Base-by-base conservation (phyloP, 2,329 filamentous ascomycete genomes). In the Trichoderma sp. region DNA sequence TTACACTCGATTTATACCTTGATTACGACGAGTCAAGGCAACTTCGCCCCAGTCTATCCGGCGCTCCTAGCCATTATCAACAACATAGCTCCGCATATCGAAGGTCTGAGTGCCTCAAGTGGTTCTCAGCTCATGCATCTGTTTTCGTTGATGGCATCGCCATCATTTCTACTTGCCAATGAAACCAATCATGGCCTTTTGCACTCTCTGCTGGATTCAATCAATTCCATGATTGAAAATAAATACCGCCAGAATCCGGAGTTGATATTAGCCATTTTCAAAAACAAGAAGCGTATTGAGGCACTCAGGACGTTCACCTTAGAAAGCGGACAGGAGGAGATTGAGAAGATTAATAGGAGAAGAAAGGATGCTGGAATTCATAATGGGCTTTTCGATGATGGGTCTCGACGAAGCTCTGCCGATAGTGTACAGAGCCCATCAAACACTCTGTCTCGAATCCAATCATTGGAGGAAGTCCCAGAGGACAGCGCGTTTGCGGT, bases 1-100 rank as follows among this genome's bases (percentile, higher is more conserved):
- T 91, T 99, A 69, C 94, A 94, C 89, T 97, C 94, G 7, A 94
- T 98, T 69, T 96, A 97, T 76, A 92, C 87, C 34, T 86, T 99
- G 70, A 96, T 98, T 74, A 95, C 93, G 0, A 91, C 90, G 5
- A 96, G 93, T 75, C 94, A 97, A 80, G 93, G 93, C 63, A 94
- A 92, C 71, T 85, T 98, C 8, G 91, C 94, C 54, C 92, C 93
- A 13, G 92, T 98, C 35, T 98, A 98, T 75, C 94, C 94, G 17
- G 93, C 95, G 1, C 84, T 99, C 4, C 81, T 99, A 53, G 93
- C 94, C 0, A 92, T 98, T 54, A 91, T 99, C 74, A 95, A 95
- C 78, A 99, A 99, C 74, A 89, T 97, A 70, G 90, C 94, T 12
- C 90, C 95, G 17, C 92, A 97, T 75, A 83, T 95, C 5, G 89